A percentile compares a stretch with the other conserved stretches of the same genome.
phyloP scores from a whole-genome alignment of 2,329 filamentous ascomycete genomes.

The Penicillium paneum region DNA sequence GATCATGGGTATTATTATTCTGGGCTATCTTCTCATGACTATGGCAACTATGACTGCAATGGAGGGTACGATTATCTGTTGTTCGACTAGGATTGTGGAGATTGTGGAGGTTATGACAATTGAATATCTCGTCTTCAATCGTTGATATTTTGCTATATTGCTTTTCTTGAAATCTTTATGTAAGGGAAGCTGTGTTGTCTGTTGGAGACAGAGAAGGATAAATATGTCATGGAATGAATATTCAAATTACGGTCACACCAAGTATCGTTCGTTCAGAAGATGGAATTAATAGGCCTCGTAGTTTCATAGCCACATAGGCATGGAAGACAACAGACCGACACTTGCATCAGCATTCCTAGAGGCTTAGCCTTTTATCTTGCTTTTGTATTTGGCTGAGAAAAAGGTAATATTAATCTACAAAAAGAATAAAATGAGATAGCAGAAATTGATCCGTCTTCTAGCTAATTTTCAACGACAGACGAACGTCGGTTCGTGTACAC shows the following conservation, averaged over 20 bases:
- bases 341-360: too few species aligned
- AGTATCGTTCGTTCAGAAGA: neutral
- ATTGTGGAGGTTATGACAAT: neutral
- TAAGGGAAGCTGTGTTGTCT: neutral
- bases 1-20: neutral
- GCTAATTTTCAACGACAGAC: neutral
- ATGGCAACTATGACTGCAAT: neutral
- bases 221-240: neutral
- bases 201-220: neutral
- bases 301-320: too few species aligned
- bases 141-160: neutral
- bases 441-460: neutral
- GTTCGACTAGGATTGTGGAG: neutral
- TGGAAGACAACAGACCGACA: too few species aligned
- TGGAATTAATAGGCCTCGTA: too few species aligned
- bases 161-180: neutral
- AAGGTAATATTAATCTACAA: neutral
- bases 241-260: too few species aligned
- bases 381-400: too few species aligned
- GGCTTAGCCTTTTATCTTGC: too few species aligned
- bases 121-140: neutral
- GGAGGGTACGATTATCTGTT: too few species aligned
- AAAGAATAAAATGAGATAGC: neutral
- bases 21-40: neutral
- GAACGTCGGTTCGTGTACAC: neutral